Evolutionary conservation across 129 eudicot genomes (phyloP), one percentile per base, ranked within the genome.

Genomic region (Lonicera japonica): DNA sequence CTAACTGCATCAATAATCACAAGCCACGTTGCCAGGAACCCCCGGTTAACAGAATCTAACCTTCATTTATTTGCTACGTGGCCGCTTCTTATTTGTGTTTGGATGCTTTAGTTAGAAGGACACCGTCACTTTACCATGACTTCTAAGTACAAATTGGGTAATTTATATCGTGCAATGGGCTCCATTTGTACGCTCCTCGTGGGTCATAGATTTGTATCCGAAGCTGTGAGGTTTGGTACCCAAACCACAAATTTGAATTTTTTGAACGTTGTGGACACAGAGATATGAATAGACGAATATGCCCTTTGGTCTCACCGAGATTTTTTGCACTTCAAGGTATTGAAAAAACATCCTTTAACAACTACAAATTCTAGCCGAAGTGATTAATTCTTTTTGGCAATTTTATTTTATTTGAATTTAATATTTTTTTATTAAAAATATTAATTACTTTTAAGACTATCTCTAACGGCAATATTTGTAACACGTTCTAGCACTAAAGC

Each of bases 151-250:
- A 2, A 29, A 29, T 22, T n/a, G 3, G 13, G 25, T n/a, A 23
- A 15, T 23, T 17, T 14, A 21, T 18, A 29, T 3, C 43, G 25
- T 21, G 50, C 8, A 13, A 7, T 69, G 65, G 73, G 40, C 73
- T 70, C 81, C 45, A 60, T 55, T 13, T n/a, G 52, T 14, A 66
- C 75, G 77, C 74, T 77, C 75, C 34, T 25, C 23, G 39, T 55
- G 71, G 81, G 79, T 14, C 86, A 69, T 18, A 43, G 24, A 8
- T 6, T 16, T 9, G 23, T 40, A 16, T 36, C 75, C 86, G 53
- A 65, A 68, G 86, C 85, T 71, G 25, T 5, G 58, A 66, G 73
- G 60, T 75, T 75, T 65, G 83, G 82, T 39, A 43, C 85, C 95
- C 48, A 29, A 73, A 68, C 82, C 86, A 54, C 14, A 1, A 23